These are phyloP conservation scores for Polyporus arcularius DNA, from an alignment of 768 basidiomycete genomes.

Conservation along the genomic window DNA sequence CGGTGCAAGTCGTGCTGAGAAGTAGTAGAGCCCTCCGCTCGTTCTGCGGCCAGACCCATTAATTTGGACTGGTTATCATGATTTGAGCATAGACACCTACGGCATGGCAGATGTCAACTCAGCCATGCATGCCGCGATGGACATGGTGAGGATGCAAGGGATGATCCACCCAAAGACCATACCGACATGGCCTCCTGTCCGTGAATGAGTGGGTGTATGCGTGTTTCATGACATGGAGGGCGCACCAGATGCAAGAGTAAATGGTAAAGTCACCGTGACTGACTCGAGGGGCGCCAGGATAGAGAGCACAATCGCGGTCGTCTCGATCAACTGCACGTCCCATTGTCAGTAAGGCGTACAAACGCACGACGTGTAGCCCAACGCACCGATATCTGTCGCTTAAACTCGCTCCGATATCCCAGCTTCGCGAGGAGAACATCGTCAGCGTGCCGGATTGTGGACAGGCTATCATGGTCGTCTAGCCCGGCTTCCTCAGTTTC, in stretches of 20 bases:
- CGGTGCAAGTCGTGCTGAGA: slow-evolving; percentile 73
- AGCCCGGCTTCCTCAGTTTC: not conserved
- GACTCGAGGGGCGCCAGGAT: slow-evolving; percentile 74
- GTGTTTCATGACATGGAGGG: not conserved
- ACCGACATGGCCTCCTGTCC: slow-evolving; percentile 68
- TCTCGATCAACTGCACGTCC: slow-evolving; percentile 50
- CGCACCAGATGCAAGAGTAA: slow-evolving; percentile 58
- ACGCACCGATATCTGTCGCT: slow-evolving; percentile 68
- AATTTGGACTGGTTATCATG: not conserved
- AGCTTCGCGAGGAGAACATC: slow-evolving; percentile 61
- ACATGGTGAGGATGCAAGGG: slow-evolving; percentile 65
- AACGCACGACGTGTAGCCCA: not conserved
- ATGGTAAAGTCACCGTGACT: slow-evolving; percentile 63
- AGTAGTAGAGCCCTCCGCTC: slow-evolving; percentile 80
- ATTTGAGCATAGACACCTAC: slow-evolving; percentile 40
- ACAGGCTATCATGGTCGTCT: not conserved
- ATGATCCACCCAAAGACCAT: slow-evolving; percentile 79
- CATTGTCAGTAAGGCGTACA: not conserved
- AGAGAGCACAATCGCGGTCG: slow-evolving; percentile 64
- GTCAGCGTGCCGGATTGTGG: slow-evolving; percentile 40
- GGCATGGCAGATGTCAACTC: slow-evolving; percentile 76
- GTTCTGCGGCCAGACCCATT: slow-evolving; percentile 43
- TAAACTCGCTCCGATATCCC: slow-evolving; percentile 73
- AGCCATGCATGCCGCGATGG: slow-evolving; percentile 68
- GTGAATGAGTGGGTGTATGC: not conserved